Evolutionary conservation across 768 basidiomycete genomes (phyloP).

Genomic region (Mrakia hoshinonis): DNA sequence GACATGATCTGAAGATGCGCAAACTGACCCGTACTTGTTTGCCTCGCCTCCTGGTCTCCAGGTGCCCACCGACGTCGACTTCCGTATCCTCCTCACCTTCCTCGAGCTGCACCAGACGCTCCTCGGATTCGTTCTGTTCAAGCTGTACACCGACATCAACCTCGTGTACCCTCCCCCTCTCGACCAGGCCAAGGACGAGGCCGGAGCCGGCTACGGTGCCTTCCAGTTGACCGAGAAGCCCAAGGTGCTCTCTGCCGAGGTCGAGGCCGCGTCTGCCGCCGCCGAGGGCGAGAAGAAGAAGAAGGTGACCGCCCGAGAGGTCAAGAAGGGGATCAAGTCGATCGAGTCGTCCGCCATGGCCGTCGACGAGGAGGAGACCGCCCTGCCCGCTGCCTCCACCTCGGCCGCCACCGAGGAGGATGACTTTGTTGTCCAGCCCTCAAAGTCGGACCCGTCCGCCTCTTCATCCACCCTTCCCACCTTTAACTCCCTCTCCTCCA

Average conservation of each 20-base stretch:
- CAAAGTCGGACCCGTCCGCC: conserved; percentile 37
- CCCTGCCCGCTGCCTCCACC: conserved; percentile 32
- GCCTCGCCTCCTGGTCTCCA: conserved; percentile 36
- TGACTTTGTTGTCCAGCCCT: conserved; percentile 41
- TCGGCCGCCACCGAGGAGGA: conserved; percentile 36
- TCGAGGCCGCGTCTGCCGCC: conserved; percentile 41
- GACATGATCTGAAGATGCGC: too few species aligned
- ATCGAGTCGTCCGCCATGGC: conserved; percentile 39
- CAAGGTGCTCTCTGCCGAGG: conserved; percentile 38
- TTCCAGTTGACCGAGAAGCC: conserved; percentile 55
- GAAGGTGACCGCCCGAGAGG: conserved; percentile 52
- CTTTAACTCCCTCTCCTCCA: conserved; percentile 40
- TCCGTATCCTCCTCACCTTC: conserved; percentile 96
- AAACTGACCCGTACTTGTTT: neutral
- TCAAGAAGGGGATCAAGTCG: conserved; percentile 48
- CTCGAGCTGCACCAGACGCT: conserved; percentile 95
- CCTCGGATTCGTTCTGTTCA: conserved; percentile 91
- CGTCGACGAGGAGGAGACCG: conserved; percentile 33
- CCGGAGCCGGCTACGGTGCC: conserved; percentile 77
- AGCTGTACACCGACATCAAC: conserved; percentile 89
- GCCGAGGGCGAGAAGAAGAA: conserved; percentile 38
- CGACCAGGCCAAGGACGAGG: conserved; percentile 74
- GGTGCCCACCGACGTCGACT: conserved; percentile 92
- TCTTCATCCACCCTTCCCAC: conserved; percentile 50
- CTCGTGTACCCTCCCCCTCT: conserved; percentile 91